phyloP scores from a whole-genome alignment of 2,329 filamentous ascomycete species.

The Trichoderma simmonsii region DNA sequence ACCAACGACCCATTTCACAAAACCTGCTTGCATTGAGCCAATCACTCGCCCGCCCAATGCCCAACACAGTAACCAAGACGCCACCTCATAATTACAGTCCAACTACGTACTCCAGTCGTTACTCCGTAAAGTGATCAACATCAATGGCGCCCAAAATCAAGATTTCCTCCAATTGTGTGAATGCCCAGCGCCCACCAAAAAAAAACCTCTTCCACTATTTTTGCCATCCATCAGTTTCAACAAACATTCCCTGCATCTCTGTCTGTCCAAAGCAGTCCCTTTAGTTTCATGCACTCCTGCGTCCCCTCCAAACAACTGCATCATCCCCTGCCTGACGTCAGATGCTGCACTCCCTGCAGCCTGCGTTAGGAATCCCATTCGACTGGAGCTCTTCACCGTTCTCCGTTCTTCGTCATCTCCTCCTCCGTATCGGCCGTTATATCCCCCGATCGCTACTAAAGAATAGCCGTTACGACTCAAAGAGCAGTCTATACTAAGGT shows the following conservation, averaged over 20 bases:
- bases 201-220: not conserved
- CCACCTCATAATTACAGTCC: not conserved
- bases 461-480: not conserved
- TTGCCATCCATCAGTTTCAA: not conserved
- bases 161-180: not conserved
- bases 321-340: not conserved
- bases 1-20: not conserved
- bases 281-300: conserved; percentile 11
- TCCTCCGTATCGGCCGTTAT: not conserved
- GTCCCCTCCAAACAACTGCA: not conserved
- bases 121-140: not conserved
- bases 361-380: not conserved
- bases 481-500: not conserved
- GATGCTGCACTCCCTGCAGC: not conserved
- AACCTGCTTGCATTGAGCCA: not conserved
- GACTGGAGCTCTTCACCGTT: not conserved
- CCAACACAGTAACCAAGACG: not conserved
- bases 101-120: not conserved
- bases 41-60: not conserved
- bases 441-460: not conserved
- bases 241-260: not conserved
- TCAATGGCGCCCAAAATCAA: not conserved
- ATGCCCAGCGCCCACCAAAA: not conserved
- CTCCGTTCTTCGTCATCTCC: not conserved
- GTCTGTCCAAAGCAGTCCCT: not conserved